Evolutionary conservation across 768 basidiomycete genomes (phyloP), one percentile per base, ranked within the genome.

Genomic region (Amanita rubescens): DNA sequence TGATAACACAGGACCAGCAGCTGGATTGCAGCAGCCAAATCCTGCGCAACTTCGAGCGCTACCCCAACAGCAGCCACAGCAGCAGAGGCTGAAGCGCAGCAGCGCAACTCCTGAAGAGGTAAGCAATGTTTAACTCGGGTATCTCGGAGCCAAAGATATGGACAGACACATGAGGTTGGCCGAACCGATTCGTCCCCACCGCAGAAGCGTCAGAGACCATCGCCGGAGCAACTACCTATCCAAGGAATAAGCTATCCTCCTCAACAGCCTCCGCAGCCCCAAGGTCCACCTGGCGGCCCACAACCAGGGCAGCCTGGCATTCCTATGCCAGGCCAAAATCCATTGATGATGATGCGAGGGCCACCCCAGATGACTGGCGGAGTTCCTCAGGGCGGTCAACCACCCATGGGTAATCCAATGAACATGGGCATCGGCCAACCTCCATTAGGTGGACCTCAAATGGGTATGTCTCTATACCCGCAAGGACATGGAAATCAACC

Each of bases 151-250:
- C 49, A 5, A 51, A 5, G 24, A 11, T 39, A 51, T 49, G 15
- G 17, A 37, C n/a, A 35, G 46, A 37, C 39, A 12, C 54, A 54
- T 32, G 44, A 54, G 32, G 46, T 33, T n/a, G 20, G n/a, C 8
- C 54, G 54, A n/a, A 49, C 35, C 24, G 54, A 55, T 55, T 48
- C 54, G n/a, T 54, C 53, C 1, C 54, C 54, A 17, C 54, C 54
- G 17, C 54, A 55, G 54, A 55, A 55, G 47, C 54, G 54, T 19
- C 38, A 33, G 3, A 34, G 54, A 35, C 45, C 54, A 12, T 55
- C 54, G 20, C 47, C 54, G 19, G 54, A 48, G 20, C 42, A 48
- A 17, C 52, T 17, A 15, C 45, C 54, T 7, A 47, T 48, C n/a
- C n/a, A n/a, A 24, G 45, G 46, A 34, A 55, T 55, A 19, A 19